A percentile compares a stretch with the other conserved stretches of the same genome.
Evolutionary conservation across 805 yeast species (phyloP).

Genomic region (Wickerhamomyces xylosicus): DNA sequence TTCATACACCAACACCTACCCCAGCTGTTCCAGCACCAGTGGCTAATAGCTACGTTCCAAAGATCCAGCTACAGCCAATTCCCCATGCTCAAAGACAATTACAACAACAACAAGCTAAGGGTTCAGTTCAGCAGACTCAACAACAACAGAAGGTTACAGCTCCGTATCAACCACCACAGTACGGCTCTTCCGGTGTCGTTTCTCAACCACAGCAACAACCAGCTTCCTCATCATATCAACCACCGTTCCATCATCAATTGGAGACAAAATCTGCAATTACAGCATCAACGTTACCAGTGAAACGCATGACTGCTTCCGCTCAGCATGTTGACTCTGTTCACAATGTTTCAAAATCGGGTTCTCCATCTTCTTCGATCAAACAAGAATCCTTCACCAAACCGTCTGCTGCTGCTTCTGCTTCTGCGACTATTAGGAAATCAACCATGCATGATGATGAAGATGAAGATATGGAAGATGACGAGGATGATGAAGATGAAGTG

Average conservation of each 20-base stretch:
- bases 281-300: no score
- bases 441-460: not conserved
- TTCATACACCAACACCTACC: slow-evolving; percentile 4
- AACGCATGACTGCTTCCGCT: no score
- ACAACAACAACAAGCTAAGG: slow-evolving; percentile 4
- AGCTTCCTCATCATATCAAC: not conserved
- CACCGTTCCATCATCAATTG: no score
- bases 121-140: not conserved
- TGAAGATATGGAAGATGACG: not conserved
- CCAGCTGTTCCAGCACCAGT: not conserved
- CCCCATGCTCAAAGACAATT: slow-evolving; percentile 1
- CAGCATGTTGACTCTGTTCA: no score
- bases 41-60: slow-evolving; percentile 1
- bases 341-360: no score
- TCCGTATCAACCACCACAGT: not conserved
- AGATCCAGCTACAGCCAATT: slow-evolving; percentile 1
- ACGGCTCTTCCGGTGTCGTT: not conserved
- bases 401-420: not conserved
- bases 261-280: no score
- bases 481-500: not conserved
- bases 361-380: no score
- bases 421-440: not conserved
- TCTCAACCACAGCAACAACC: not conserved
- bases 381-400: no score
- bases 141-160: not conserved